These are phyloP conservation scores for Apiospora saccharicola DNA, from an alignment of 2,329 filamentous ascomycete genomes.

Conservation along the genomic window DNA sequence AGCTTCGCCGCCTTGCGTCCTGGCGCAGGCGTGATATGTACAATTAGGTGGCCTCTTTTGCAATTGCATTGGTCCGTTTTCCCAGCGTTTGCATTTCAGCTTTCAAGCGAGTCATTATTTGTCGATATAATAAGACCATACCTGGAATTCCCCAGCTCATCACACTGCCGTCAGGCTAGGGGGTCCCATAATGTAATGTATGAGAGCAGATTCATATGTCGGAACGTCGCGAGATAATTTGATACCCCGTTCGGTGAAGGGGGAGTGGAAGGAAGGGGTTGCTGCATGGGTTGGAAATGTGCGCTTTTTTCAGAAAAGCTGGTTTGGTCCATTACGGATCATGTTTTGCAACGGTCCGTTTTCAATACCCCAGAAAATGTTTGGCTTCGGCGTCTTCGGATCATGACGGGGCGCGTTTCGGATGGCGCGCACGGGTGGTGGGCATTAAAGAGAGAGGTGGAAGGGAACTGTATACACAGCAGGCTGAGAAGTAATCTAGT, in stretches of 20 bases:
- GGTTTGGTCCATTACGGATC: slow-evolving; percentile 1
- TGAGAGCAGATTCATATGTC: slow-evolving; percentile 18
- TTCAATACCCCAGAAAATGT: slow-evolving; percentile 22
- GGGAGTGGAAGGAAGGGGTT: not conserved
- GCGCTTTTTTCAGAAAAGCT: not conserved
- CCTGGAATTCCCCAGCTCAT: slow-evolving; percentile 16
- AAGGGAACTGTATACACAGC: slow-evolving; percentile 7
- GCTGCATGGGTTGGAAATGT: slow-evolving; percentile 6
- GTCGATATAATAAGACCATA: slow-evolving; percentile 21
- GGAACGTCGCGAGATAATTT: slow-evolving; percentile 14
- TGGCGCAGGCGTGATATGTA: slow-evolving; percentile 19
- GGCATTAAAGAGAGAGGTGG: not conserved
- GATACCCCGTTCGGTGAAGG: slow-evolving; percentile 16
- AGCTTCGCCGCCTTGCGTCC: slow-evolving; percentile 9
- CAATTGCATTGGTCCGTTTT: slow-evolving; percentile 22
- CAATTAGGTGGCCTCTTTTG: slow-evolving; percentile 19
- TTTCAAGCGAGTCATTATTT: slow-evolving; percentile 14
- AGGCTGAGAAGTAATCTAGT: slow-evolving; percentile 17
- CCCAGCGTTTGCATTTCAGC: slow-evolving; percentile 21
- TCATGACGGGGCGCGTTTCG: not conserved
- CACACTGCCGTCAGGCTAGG: slow-evolving; percentile 11
- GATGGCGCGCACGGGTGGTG: not conserved
- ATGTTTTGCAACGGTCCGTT: not conserved
- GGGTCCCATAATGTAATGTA: slow-evolving; percentile 17
- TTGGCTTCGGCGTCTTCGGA: slow-evolving; percentile 7